Conservation (phyloP, 148 eudicot species). For the Dysphania ambrosioides region DNA sequence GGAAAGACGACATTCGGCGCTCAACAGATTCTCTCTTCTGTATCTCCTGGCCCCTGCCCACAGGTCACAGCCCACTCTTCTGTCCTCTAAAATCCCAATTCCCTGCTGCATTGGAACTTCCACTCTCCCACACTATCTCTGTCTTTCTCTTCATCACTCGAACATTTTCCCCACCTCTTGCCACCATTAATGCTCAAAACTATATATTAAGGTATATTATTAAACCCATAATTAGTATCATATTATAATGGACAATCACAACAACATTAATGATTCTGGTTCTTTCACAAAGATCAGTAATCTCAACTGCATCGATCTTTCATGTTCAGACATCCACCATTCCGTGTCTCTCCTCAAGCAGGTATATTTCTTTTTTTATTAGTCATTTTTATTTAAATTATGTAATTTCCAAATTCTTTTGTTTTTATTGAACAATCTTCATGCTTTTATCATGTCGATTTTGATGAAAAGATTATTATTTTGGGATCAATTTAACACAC, state of each 20-base stretch:
- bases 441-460: neutral
- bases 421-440: neutral
- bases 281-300: constrained; percentile 25
- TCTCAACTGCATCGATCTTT: constrained; percentile 79
- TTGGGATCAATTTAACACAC: neutral
- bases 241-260: neutral
- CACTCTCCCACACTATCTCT: neutral
- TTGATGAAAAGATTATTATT: too few species aligned
- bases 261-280: neutral
- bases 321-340: constrained; percentile 44
- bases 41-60: neutral
- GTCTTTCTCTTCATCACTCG: neutral
- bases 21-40: neutral
- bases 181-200: neutral
- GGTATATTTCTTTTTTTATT: constrained; percentile 34
- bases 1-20: neutral
- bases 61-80: neutral
- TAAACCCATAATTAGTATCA: neutral
- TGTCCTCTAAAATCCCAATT: too few species aligned
- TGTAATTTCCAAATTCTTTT: neutral
- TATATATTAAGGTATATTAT: neutral
- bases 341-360: constrained; percentile 77
- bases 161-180: neutral
- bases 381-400: neutral
- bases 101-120: too few species aligned